Evolutionary conservation across 176 grass and related monocot species (phyloP).

Genomic region (Rhynchospora tenuis): DNA sequence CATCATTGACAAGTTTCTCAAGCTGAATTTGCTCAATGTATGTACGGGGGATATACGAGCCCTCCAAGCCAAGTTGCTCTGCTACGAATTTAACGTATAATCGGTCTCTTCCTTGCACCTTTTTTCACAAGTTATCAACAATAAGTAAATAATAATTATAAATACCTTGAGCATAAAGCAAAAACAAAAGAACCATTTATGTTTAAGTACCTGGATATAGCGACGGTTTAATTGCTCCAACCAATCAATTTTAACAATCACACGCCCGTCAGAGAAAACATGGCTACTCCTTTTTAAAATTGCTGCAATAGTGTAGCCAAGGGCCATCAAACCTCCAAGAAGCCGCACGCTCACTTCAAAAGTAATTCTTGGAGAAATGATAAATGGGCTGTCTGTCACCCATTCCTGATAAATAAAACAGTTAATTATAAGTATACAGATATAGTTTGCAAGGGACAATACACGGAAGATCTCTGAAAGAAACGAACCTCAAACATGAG

Average conservation of each 20-base stretch:
- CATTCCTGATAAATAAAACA: slow-evolving; percentile 59
- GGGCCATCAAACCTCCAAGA: slow-evolving; percentile 96
- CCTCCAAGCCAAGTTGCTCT: slow-evolving; percentile 74
- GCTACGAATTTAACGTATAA: slow-evolving; percentile 66
- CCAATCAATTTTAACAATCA: slow-evolving; percentile 93
- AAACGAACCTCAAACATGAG: slow-evolving; percentile 88
- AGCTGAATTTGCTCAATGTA: slow-evolving; percentile 99
- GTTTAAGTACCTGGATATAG: slow-evolving; percentile 70
- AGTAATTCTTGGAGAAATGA: slow-evolving; percentile 98
- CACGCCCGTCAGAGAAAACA: slow-evolving; percentile 79
- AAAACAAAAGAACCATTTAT: background rate
- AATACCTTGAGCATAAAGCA: background rate
- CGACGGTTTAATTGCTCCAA: slow-evolving; percentile 75
- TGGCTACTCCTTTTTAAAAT: slow-evolving; percentile 91
- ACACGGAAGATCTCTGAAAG: background rate
- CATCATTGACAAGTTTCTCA: slow-evolving; percentile 95
- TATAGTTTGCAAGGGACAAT: background rate
- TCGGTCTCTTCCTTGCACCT: slow-evolving; percentile 96
- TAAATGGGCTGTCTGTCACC: slow-evolving; percentile 93
- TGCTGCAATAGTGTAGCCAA: slow-evolving; percentile 92
- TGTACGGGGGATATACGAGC: slow-evolving; percentile 80
- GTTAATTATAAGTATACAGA: background rate
- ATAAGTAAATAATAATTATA: background rate
- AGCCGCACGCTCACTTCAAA: slow-evolving; percentile 98
- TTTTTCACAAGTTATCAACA: slow-evolving; percentile 12